These are phyloP conservation scores for Tothia fuscella DNA, from an alignment of 2,329 filamentous ascomycete species.

Conservation along the genomic window DNA sequence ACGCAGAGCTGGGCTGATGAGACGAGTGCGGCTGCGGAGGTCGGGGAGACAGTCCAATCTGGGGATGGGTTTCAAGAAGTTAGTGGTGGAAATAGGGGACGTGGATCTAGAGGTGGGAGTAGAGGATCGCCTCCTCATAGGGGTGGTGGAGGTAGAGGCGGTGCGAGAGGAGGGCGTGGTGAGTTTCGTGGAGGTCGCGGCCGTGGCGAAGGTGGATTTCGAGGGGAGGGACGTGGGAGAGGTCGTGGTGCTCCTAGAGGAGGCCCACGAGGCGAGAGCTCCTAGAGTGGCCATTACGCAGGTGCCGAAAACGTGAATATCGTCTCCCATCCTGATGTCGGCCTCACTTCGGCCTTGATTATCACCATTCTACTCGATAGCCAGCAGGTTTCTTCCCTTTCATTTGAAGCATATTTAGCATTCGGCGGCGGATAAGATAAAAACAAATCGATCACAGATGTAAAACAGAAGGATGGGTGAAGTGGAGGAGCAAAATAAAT, in stretches of 20 bases:
- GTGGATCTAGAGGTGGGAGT: constrained; percentile 37
- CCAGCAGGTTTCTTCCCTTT: too few species aligned
- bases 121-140: too few species aligned
- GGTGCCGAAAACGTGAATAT: too few species aligned
- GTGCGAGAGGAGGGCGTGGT: constrained; percentile 35
- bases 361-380: too few species aligned
- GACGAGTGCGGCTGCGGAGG: constrained; percentile 27
- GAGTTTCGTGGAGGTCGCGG: constrained; percentile 39
- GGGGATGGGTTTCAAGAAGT: constrained; percentile 65
- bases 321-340: too few species aligned
- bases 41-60: constrained; percentile 17
- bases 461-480: too few species aligned
- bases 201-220: constrained; percentile 24
- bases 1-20: constrained; percentile 77
- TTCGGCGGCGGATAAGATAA: too few species aligned
- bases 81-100: constrained; percentile 25
- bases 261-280: constrained; percentile 5
- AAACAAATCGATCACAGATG: too few species aligned
- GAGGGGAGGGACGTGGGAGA: constrained; percentile 25
- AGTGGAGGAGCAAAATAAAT: too few species aligned
- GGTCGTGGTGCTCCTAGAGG: constrained; percentile 21
- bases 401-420: too few species aligned
- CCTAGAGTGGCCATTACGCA: too few species aligned
- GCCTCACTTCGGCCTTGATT: too few species aligned
- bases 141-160: constrained; percentile 39